Evolutionary conservation across 805 yeast genomes (phyloP).

Genomic region (Nakazawaea populi): DNA sequence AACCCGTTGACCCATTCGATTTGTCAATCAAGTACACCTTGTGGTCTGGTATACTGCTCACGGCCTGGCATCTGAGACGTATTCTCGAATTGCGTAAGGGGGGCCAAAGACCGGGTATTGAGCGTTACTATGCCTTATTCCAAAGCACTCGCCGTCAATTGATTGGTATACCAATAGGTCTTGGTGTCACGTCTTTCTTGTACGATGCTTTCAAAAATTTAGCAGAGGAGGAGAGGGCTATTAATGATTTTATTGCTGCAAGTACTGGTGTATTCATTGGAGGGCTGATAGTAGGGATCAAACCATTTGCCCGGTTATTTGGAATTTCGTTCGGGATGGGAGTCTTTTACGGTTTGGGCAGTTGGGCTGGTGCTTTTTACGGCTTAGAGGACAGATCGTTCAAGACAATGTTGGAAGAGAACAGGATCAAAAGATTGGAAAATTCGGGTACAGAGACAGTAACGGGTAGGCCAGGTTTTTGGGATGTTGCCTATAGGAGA

Average conservation of each 20-base stretch:
- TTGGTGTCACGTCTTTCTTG: constrained; percentile 25
- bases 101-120: constrained; percentile 31
- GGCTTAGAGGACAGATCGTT: constrained; percentile 41
- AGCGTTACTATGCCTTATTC: constrained; percentile 25
- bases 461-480: constrained; percentile 52
- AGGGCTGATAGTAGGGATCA: constrained; percentile 15
- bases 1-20: constrained; percentile 25
- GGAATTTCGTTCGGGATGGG: constrained; percentile 43
- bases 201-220: constrained; percentile 25
- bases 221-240: constrained; percentile 22
- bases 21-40: constrained; percentile 21
- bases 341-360: constrained; percentile 33
- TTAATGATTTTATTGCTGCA: constrained; percentile 23
- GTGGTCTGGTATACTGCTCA: constrained; percentile 25
- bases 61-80: constrained; percentile 31
- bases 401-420: constrained; percentile 32
- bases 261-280: constrained; percentile 13
- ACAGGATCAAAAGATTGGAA: constrained; percentile 33
- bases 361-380: constrained; percentile 54
- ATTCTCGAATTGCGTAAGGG: constrained; percentile 29
- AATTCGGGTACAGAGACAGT: constrained; percentile 10
- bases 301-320: constrained; percentile 30
- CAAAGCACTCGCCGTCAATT: constrained; percentile 24
- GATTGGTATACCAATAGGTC: constrained; percentile 26
- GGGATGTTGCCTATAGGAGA: constrained; percentile 77